These are phyloP conservation scores for Candida sp. DNA, from an alignment of 1,139 yeast species.

Conservation along the genomic window DNA sequence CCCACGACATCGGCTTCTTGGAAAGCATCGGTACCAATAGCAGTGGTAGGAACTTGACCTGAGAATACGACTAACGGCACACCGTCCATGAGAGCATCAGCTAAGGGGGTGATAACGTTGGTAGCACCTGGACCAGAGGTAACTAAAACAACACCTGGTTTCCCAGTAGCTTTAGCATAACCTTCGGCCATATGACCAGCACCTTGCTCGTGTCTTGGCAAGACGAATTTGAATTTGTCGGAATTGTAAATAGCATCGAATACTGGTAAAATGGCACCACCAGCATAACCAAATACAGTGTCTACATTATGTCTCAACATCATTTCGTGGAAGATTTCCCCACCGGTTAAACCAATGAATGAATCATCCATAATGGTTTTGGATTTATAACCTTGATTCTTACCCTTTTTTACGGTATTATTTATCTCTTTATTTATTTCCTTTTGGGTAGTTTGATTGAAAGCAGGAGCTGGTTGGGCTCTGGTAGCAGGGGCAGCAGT, in stretches of 20 bases:
- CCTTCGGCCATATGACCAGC: slow-evolving; percentile 99
- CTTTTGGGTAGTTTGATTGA: slow-evolving; percentile 20
- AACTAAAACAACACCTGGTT: slow-evolving; percentile 97
- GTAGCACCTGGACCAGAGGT: slow-evolving; percentile 99
- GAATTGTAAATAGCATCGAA: slow-evolving; percentile 96
- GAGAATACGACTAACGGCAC: slow-evolving; percentile 97
- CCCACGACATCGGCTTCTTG: slow-evolving; percentile 99
- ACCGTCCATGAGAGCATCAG: slow-evolving; percentile 97
- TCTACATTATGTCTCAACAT: slow-evolving; percentile 96
- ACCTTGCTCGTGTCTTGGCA: slow-evolving; percentile 98
- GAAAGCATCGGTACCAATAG: slow-evolving; percentile 98
- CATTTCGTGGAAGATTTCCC: slow-evolving; percentile 98
- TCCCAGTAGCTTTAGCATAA: slow-evolving; percentile 91
- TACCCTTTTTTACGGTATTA: not conserved
- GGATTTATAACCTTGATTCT: slow-evolving; percentile 4
- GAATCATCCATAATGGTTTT: slow-evolving; percentile 65
- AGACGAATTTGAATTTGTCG: slow-evolving; percentile 79
- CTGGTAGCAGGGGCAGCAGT: slow-evolving; percentile 28
- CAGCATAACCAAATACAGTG: slow-evolving; percentile 93
- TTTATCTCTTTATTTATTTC: slow-evolving; percentile 7
- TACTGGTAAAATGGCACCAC: slow-evolving; percentile 98
- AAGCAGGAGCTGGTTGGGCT: slow-evolving; percentile 41
- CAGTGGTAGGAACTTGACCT: slow-evolving; percentile 94
- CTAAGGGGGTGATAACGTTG: slow-evolving; percentile 95
- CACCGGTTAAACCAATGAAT: slow-evolving; percentile 93